Conservation (phyloP, 108 stramenopile genomes). For the Poteriospumella lacustris region DNA sequence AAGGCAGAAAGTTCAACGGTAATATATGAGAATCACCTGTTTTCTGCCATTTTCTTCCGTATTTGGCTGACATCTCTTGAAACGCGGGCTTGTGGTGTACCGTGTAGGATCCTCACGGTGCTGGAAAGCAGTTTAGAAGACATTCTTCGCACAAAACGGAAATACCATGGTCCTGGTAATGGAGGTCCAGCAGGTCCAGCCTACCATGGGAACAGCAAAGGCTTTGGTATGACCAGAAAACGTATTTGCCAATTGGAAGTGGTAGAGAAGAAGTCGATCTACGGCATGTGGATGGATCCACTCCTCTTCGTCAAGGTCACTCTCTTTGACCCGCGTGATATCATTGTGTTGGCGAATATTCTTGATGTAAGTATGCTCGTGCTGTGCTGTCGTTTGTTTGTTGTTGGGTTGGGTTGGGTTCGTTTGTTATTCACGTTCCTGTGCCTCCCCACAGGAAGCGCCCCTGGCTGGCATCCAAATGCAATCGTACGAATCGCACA, state of each 20-base stretch:
- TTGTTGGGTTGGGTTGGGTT: not conserved
- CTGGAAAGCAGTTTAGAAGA: not conserved
- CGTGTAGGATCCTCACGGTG: not conserved
- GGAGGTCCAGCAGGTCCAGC: too few relatives aligned
- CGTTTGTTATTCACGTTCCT: not conserved
- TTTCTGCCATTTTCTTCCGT: not conserved
- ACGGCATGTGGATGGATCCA: slow-evolving; percentile 36
- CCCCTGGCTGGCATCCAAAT: not conserved
- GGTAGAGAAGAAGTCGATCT: slow-evolving; percentile 25
- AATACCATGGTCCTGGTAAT: too few relatives aligned
- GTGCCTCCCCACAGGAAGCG: not conserved
- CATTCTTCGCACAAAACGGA: not conserved
- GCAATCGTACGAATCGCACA: slow-evolving; percentile 49
- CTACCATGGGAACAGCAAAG: too few relatives aligned
- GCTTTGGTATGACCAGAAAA: too few relatives aligned
- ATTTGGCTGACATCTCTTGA: not conserved
- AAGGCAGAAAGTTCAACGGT: not conserved
- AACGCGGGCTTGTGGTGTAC: not conserved
- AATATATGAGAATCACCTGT: too few relatives aligned
- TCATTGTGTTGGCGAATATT: slow-evolving; percentile 31
- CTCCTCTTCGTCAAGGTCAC: slow-evolving; percentile 26
- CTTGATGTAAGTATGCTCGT: too few relatives aligned
- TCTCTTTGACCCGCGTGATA: slow-evolving; percentile 41
- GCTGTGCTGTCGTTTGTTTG: not conserved
- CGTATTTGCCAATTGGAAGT: slow-evolving; percentile 26